Percentiles rank a stretch among this genome's conserved stretches.
Evolutionary conservation across 2,329 filamentous ascomycete genomes (phyloP).

Genomic region (Zymoseptoria crescenta): DNA sequence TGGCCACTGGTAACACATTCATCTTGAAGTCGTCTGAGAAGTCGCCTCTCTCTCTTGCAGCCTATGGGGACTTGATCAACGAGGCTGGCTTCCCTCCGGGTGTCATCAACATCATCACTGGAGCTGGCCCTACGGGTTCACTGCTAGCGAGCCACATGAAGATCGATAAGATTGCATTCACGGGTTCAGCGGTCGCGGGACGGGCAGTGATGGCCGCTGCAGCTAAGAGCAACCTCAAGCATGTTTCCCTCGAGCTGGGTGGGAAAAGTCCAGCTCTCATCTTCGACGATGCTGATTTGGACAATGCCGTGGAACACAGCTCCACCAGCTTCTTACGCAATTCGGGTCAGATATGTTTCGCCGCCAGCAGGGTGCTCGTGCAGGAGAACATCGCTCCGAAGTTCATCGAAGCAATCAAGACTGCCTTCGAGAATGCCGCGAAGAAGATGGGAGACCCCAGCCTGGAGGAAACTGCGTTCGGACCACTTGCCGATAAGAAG

Average conservation of each 20-base stretch:
- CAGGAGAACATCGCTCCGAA: constrained; percentile 38
- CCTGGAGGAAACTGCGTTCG: constrained; percentile 27
- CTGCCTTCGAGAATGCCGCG: constrained; percentile 21
- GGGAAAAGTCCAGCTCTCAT: constrained; percentile 42
- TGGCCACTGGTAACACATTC: constrained; percentile 53
- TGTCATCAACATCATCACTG: constrained; percentile 35
- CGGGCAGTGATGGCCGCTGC: constrained; percentile 33
- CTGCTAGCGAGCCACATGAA: constrained; percentile 35
- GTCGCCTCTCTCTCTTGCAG: constrained; percentile 48
- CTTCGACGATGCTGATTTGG: constrained; percentile 39
- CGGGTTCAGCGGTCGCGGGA: constrained; percentile 38
- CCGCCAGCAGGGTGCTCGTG: constrained; percentile 25
- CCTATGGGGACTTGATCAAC: constrained; percentile 38
- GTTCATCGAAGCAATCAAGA: constrained; percentile 36
- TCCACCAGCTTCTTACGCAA: constrained; percentile 7
- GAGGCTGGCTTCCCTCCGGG: constrained; percentile 39
- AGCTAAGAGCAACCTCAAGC: constrained; percentile 37
- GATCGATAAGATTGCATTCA: constrained; percentile 46
- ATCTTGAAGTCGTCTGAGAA: constrained; percentile 57
- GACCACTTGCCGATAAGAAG: constrained; percentile 45
- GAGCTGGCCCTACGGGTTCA: constrained; percentile 23
- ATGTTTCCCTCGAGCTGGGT: constrained; percentile 42
- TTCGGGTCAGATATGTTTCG: constrained; percentile 20
- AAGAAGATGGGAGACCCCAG: constrained; percentile 22
- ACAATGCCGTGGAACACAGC: constrained; percentile 19